Evolutionary conservation across 176 grass and related monocot genomes (phyloP).

Genomic region (Musa troglodytarum): DNA sequence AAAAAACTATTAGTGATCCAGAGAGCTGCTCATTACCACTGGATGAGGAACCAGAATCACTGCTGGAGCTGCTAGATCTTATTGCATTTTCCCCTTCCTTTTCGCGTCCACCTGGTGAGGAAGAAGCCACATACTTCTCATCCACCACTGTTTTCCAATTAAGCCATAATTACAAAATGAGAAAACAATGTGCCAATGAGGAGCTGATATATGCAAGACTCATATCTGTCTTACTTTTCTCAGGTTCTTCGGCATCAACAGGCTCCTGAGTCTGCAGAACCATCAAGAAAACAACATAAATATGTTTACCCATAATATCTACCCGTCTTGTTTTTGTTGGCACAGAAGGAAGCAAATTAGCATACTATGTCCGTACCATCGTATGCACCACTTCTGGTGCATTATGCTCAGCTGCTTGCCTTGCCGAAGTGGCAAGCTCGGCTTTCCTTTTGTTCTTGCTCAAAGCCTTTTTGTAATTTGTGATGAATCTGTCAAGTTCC

Average conservation of each 20-base stretch:
- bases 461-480: constrained; percentile 87
- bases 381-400: constrained; percentile 32
- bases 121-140: constrained; percentile 41
- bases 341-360: neutral
- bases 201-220: neutral
- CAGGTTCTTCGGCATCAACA: constrained; percentile 30
- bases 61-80: constrained; percentile 74
- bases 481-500: constrained; percentile 92
- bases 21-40: constrained; percentile 40
- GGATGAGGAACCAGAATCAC: constrained; percentile 78
- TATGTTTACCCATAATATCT: neutral
- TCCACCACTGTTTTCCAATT: constrained; percentile 39
- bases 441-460: constrained; percentile 96
- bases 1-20: neutral
- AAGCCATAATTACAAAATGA: constrained; percentile 14
- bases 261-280: constrained; percentile 29
- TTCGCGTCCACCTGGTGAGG: constrained; percentile 34
- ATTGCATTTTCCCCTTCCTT: constrained; percentile 43
- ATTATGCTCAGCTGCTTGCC: constrained; percentile 37
- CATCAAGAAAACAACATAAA: neutral
- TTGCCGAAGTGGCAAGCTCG: constrained; percentile 55
- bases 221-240: constrained; percentile 39
- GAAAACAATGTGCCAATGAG: neutral
- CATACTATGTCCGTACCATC: constrained; percentile 29
- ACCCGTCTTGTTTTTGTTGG: no score